Conservation (phyloP, 805 yeast genomes). For the Yamadazyma kitorensis region DNA sequence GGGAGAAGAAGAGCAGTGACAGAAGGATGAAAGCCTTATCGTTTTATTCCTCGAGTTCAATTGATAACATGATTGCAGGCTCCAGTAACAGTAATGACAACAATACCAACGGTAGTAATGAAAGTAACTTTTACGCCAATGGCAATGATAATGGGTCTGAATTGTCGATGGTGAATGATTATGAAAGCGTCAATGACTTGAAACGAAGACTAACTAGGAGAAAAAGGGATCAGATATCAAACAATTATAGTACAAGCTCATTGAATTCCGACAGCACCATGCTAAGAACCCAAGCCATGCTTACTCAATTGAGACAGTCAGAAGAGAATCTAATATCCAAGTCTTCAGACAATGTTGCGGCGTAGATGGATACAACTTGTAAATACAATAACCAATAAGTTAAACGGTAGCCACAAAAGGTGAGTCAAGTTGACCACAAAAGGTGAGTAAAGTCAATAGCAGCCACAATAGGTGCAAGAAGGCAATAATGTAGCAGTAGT, state of each 20-base stretch:
- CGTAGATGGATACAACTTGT: too few relatives aligned
- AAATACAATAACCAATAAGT: too few relatives aligned
- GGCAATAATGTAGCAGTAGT: too few relatives aligned
- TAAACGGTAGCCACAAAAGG: too few relatives aligned
- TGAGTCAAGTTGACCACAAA: too few relatives aligned
- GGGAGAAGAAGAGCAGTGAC: conserved; percentile 17
- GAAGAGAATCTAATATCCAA: too few relatives aligned
- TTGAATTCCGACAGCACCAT: conserved; percentile 23
- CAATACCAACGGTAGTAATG: conserved; percentile 25
- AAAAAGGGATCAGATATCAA: conserved; percentile 14
- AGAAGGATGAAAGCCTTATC: conserved; percentile 33
- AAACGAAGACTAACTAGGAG: conserved; percentile 38
- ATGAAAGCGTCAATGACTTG: conserved; percentile 38
- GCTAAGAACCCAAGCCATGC: conserved; percentile 41
- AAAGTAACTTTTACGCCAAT: neutral
- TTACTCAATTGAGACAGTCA: conserved; percentile 27
- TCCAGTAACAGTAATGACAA: conserved; percentile 23
- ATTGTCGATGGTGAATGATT: conserved; percentile 16
- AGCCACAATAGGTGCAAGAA: too few relatives aligned
- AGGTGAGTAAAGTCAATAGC: too few relatives aligned
- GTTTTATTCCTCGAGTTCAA: conserved; percentile 27
- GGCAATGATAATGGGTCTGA: neutral
- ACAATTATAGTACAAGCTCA: conserved; percentile 9
- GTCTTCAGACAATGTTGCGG: too few relatives aligned
- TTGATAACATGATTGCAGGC: conserved; percentile 16